A percentile compares a stretch with the other conserved stretches of the same genome.
Evolutionary conservation across 179 eudicot genomes (phyloP).

Genomic region (Actinidia polygama): DNA sequence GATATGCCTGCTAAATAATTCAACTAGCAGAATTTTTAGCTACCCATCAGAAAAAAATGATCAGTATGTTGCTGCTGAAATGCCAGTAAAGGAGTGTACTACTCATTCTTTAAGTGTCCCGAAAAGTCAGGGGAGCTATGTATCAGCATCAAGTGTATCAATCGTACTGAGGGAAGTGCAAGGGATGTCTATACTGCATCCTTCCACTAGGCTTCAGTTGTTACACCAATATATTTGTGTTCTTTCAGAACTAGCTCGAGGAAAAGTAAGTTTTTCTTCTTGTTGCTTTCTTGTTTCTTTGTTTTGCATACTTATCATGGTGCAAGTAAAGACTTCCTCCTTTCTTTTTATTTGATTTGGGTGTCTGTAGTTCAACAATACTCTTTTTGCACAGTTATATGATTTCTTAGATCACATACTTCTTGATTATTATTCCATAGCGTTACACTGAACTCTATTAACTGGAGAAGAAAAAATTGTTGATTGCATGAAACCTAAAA

Average conservation of each 20-base stretch:
- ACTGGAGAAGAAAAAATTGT: too few relatives aligned
- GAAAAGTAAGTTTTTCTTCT: constrained; percentile 37
- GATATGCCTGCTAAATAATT: constrained; percentile 41
- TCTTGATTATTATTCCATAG: not conserved
- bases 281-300: not conserved
- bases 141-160: constrained; percentile 29
- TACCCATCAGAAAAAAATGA: constrained; percentile 31
- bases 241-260: constrained; percentile 49
- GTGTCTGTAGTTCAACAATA: not conserved
- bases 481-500: too few relatives aligned
- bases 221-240: constrained; percentile 42
- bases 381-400: not conserved
- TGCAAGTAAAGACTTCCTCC: too few relatives aligned
- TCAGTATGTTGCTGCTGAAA: constrained; percentile 23
- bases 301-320: not conserved
- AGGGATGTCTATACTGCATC: constrained; percentile 34
- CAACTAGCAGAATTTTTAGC: constrained; percentile 30
- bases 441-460: too few relatives aligned
- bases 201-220: constrained; percentile 50
- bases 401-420: not conserved
- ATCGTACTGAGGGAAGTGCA: constrained; percentile 32
- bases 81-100: constrained; percentile 25
- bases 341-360: not conserved
- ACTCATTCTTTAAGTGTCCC: constrained; percentile 21
- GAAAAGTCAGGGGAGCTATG: constrained; percentile 23